A percentile compares a stretch with the other conserved stretches of the same genome.
Conservation (phyloP, 805 yeast species). For the Candida loeiensis region DNA sequence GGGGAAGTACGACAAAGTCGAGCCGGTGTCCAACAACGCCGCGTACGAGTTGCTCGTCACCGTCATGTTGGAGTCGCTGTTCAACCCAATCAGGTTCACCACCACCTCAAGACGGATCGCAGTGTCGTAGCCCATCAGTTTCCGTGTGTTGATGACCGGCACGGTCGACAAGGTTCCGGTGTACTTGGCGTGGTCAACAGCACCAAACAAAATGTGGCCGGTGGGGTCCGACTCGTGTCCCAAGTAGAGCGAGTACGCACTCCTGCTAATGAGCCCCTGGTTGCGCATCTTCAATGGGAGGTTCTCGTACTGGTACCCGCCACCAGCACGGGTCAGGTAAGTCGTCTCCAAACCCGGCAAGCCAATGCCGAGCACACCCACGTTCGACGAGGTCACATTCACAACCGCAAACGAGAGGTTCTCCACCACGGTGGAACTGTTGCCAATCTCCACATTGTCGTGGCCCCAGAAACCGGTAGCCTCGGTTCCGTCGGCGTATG, state of each 20-base stretch:
- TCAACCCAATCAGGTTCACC: constrained; percentile 33
- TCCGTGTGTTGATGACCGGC: constrained; percentile 41
- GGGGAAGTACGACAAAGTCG: constrained; percentile 44
- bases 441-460: constrained; percentile 56
- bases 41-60: constrained; percentile 18
- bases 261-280: constrained; percentile 32
- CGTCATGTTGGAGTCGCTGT: constrained; percentile 12
- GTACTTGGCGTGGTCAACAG: constrained; percentile 42
- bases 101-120: constrained; percentile 51
- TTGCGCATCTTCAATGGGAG: constrained; percentile 32
- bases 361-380: constrained; percentile 75
- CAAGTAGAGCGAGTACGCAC: constrained; percentile 36
- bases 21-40: constrained; percentile 35
- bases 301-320: constrained; percentile 33
- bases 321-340: constrained; percentile 13
- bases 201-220: constrained; percentile 42
- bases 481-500: constrained; percentile 47
- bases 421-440: constrained; percentile 34
- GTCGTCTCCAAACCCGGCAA: constrained; percentile 67
- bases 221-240: constrained; percentile 20
- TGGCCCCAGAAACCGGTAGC: constrained; percentile 56
- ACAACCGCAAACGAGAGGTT: constrained; percentile 73
- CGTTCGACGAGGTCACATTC: constrained; percentile 28
- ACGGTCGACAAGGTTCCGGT: constrained; percentile 30
- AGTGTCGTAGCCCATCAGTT: constrained; percentile 24